phyloP scores from a whole-genome alignment of 192 early-diverging fungal species.

The Coemansia guatemalensis region DNA sequence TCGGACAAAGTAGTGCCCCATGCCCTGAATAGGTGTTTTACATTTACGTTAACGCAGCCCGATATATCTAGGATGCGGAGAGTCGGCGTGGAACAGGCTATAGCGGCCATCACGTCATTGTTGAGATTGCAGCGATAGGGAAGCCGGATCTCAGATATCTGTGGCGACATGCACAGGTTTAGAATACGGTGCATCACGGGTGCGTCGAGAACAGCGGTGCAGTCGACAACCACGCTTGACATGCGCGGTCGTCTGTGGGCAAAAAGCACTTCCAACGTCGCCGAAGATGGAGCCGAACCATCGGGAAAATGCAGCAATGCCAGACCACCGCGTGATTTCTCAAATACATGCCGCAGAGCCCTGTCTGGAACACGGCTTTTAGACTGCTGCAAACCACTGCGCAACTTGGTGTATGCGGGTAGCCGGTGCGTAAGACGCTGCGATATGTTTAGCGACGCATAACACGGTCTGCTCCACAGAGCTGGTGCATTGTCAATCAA shows the following conservation, averaged over 20 bases:
- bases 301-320: constrained; percentile 14
- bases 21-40: constrained; percentile 31
- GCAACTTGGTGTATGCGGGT: constrained; percentile 32
- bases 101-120: constrained; percentile 11
- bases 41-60: constrained; percentile 29
- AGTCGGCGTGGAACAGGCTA: constrained; percentile 14
- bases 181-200: constrained; percentile 14
- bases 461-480: constrained; percentile 29
- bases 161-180: constrained; percentile 13
- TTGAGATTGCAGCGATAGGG: constrained; percentile 24
- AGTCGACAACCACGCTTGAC: constrained; percentile 5
- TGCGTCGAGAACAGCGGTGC: constrained; percentile 1
- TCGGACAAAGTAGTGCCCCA: constrained; percentile 28
- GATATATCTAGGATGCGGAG: constrained; percentile 48
- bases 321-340: constrained; percentile 18
- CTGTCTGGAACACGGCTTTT: constrained; percentile 13
- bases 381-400: neutral
- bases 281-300: neutral
- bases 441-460: neutral
- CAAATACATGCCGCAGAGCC: constrained; percentile 22
- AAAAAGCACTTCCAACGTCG: constrained; percentile 19
- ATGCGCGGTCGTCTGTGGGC: constrained; percentile 23
- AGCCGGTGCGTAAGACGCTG: constrained; percentile 17
- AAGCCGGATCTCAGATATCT: constrained; percentile 18
- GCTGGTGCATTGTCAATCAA: constrained; percentile 30